These are phyloP conservation scores for Coemansia erecta DNA, from an alignment of 192 early-diverging fungal genomes.

Conservation along the genomic window DNA sequence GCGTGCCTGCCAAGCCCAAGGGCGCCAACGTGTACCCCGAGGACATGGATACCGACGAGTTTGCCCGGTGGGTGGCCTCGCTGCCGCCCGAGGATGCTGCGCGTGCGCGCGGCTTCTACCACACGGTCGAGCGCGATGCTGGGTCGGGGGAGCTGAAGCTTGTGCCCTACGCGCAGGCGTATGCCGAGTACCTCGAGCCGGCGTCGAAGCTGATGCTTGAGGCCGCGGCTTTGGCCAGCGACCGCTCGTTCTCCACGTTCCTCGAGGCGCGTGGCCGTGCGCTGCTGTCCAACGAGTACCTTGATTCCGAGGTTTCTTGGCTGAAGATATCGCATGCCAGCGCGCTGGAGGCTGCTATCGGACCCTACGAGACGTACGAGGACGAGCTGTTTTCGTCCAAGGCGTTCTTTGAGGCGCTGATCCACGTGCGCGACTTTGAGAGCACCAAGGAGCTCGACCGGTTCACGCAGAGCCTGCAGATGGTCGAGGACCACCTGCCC, in stretches of 20 bases:
- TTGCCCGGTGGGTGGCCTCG: slow-evolving; percentile 54
- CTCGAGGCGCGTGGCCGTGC: slow-evolving; percentile 57
- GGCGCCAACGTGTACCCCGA: slow-evolving; percentile 72
- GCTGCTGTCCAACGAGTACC: slow-evolving; percentile 62
- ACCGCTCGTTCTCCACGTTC: slow-evolving; percentile 58
- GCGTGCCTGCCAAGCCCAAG: slow-evolving; percentile 52
- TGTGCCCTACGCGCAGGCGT: slow-evolving; percentile 59
- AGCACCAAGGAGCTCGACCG: slow-evolving; percentile 59
- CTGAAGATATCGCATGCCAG: slow-evolving; percentile 61
- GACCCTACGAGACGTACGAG: slow-evolving; percentile 74
- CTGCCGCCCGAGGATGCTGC: slow-evolving; percentile 46
- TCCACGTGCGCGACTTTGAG: slow-evolving; percentile 65
- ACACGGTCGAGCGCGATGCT: slow-evolving; percentile 50
- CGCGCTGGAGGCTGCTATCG: slow-evolving; percentile 64
- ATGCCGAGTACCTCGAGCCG: slow-evolving; percentile 56
- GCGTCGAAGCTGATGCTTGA: slow-evolving; percentile 56
- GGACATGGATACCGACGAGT: slow-evolving; percentile 65
- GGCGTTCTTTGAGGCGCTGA: slow-evolving; percentile 67
- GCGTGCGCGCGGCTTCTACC: slow-evolving; percentile 67
- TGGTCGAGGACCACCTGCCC: slow-evolving; percentile 65
- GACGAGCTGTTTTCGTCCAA: slow-evolving; percentile 66
- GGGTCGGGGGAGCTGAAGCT: slow-evolving; percentile 32
- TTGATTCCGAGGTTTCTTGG: slow-evolving; percentile 70
- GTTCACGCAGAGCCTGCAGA: slow-evolving; percentile 63
- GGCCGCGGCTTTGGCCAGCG: slow-evolving; percentile 58